Conservation (phyloP, 257 asterid species). For the Fraxinus cuspidata region DNA sequence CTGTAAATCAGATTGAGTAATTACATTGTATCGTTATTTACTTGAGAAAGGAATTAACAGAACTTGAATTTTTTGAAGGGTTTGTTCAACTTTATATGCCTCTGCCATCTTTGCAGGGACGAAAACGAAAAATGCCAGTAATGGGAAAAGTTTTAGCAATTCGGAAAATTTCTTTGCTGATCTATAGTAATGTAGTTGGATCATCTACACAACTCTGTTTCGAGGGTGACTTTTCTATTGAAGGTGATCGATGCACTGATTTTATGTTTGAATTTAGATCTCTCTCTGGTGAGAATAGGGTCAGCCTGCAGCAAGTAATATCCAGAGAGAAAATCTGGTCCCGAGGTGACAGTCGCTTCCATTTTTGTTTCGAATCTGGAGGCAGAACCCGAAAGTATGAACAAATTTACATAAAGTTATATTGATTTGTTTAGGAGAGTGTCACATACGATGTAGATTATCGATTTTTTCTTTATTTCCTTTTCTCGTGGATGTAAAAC, state of each 20-base stretch:
- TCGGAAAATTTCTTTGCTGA: conserved; percentile 72
- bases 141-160: conserved; percentile 39
- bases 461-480: too few species aligned
- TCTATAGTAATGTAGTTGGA: conserved; percentile 31
- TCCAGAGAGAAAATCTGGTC: not conserved
- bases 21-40: not conserved
- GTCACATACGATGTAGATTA: too few species aligned
- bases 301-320: too few species aligned
- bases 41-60: not conserved
- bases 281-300: too few species aligned
- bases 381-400: not conserved
- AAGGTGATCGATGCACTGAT: not conserved
- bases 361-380: not conserved
- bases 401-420: not conserved
- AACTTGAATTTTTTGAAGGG: not conserved
- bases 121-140: conserved; percentile 50
- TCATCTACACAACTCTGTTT: not conserved
- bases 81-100: conserved; percentile 3
- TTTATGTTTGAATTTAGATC: not conserved
- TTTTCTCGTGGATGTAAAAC: too few species aligned
- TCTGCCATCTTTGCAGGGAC: conserved; percentile 52
- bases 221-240: not conserved
- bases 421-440: too few species aligned
- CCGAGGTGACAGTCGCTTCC: not conserved
- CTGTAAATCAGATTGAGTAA: too few species aligned